These are phyloP conservation scores for Neoscytalidium dimidiatum DNA, from an alignment of 2,329 filamentous ascomycete genomes.

Conservation along the genomic window DNA sequence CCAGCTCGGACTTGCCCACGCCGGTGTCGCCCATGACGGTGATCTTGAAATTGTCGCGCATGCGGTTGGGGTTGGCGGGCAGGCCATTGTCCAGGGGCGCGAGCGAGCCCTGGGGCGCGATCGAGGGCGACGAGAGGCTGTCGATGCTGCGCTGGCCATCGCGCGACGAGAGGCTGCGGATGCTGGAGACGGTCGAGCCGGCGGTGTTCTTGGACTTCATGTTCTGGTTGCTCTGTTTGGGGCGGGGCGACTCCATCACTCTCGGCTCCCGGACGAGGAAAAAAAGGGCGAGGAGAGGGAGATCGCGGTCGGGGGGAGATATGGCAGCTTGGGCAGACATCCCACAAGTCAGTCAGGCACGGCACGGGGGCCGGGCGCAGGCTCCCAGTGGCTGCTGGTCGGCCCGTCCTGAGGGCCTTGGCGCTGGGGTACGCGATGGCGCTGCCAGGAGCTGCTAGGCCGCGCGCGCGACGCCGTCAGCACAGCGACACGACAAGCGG, in stretches of 20 bases:
- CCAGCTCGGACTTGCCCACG: conserved; percentile 11
- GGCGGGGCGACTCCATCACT: conserved; percentile 1
- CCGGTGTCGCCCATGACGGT: conserved; percentile 7
- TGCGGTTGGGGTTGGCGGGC: conserved; percentile 15
- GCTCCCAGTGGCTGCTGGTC: background rate
- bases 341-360: background rate
- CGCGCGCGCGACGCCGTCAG: background rate
- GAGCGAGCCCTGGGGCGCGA: background rate
- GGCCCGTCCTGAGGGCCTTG: background rate
- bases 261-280: background rate
- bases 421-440: background rate
- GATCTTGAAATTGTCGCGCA: conserved; percentile 15
- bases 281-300: background rate
- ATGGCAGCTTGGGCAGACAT: background rate
- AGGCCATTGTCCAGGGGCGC: conserved; percentile 1
- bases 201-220: conserved; percentile 3
- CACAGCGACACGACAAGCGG: background rate
- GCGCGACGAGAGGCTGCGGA: conserved; percentile 14
- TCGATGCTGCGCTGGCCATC: conserved; percentile 13
- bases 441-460: background rate
- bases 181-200: conserved; percentile 5
- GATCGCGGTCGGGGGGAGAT: background rate
- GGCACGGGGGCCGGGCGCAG: background rate
- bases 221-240: background rate
- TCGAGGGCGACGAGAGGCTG: conserved; percentile 7